Evolutionary conservation across 495 filamentous ascomycete genomes (phyloP), one percentile per base, ranked within the genome.

Genomic region (Physcia stellaris): DNA sequence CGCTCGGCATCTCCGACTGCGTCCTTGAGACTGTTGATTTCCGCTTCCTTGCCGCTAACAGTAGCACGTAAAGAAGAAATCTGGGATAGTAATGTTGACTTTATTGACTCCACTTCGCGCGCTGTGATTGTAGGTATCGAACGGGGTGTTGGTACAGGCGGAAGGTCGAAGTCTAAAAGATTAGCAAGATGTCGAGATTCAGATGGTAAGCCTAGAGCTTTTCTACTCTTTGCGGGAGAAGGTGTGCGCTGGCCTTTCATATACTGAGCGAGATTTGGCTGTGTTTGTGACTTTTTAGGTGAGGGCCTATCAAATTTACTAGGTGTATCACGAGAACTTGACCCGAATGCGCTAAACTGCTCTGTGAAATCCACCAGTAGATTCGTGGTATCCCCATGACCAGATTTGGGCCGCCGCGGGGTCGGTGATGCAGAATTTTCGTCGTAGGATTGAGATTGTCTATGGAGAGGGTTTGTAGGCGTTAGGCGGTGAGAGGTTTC

Each of bases 131-230:
- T 81, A 1, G 90, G 90, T 29, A 96, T 75, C 29, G 83, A 92
- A 39, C 88, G 80, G 13, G 90, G 90, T 1, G 90, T 96, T 3
- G 86, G 86, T 9, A 78, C 71, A 2, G 85, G 83, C 7, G 86
- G 84, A 12, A 95, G 79, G 46, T 95, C 87, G 52, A 95, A 94
- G 54, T 98, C 90, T 26, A 98, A 71, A 6, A 96, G 69, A 45
- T 80, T 80, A 23, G 58, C 57, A 38, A 67, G 56, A 45, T 64
- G 62, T 16, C 59, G 55, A 28, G 53, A 53, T 35, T 66, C 64
- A 1, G 58, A 54, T 4, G 70, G 70, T n/a, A 69, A 71, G 30
- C 54, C 37, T 24, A 60, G 48, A 40, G 55, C 48, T 39, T 55
- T 44, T 26, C 50, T 39, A 21, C 41, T 41, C 37, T 67, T 70